phyloP scores from a whole-genome alignment of 257 asterid species.

The Cynanchum wilfordii region DNA sequence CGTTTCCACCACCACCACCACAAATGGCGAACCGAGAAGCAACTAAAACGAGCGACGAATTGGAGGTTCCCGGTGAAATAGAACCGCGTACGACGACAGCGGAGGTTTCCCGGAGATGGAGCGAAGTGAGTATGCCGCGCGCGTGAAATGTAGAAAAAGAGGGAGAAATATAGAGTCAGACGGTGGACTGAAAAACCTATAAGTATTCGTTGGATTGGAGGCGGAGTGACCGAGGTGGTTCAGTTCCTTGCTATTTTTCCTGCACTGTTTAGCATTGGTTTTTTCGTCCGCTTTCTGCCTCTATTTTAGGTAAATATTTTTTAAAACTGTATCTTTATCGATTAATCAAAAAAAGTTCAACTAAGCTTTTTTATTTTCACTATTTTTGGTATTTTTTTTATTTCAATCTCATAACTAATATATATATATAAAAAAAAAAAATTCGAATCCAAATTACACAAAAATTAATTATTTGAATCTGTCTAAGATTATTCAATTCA shows the following conservation, averaged over 20 bases:
- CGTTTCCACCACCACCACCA: neutral
- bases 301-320: too few relatives aligned
- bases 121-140: neutral
- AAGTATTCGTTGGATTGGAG: constrained; percentile 17
- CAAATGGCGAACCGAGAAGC: neutral
- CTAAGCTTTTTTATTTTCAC: too few relatives aligned
- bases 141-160: neutral
- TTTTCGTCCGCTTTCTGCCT: too few relatives aligned
- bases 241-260: neutral
- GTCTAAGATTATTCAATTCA: too few relatives aligned
- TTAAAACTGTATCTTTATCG: too few relatives aligned
- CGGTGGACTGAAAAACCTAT: neutral
- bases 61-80: constrained; percentile 9
- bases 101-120: neutral
- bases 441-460: too few relatives aligned
- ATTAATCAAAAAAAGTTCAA: too few relatives aligned
- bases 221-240: constrained; percentile 30
- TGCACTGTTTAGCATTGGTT: too few relatives aligned
- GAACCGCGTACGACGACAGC: neutral
- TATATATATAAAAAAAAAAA: too few relatives aligned
- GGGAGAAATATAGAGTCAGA: neutral
- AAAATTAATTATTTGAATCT: too few relatives aligned
- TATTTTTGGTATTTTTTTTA: too few relatives aligned
- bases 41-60: neutral
- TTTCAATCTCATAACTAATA: too few relatives aligned